Evolutionary conservation across 129 eudicot species (phyloP), one percentile per base, ranked within the genome.

Genomic region (Flaveria sonorensis): DNA sequence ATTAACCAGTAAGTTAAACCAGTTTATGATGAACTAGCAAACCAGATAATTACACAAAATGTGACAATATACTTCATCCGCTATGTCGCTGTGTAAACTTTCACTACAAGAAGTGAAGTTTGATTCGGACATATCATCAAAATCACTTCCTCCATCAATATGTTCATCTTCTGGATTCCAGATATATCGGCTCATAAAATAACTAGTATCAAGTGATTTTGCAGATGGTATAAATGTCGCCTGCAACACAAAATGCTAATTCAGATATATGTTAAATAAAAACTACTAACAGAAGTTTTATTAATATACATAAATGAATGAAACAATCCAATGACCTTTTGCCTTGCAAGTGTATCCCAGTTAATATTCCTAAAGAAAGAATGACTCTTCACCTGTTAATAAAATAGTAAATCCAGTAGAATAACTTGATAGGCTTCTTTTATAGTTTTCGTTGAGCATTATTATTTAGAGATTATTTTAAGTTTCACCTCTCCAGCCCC

Each of bases 171-270:
- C 94, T 52, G 91, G 94, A 85, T 95, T 95, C 99, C 99, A 95
- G 32, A 95, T 88, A 73, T 94, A 91, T 52, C 99, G 99, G 74
- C 99, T 94, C 97, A 88, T 89, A 74, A 95, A 95, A 83, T 95
- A 95, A 79, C 97, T 85, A 3, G 99, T 95, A 86, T 95, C 99
- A 68, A 81, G 93, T 65, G 93, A 81, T 63, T 95, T 96, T 19
- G 88, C 86, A 39, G 97, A 72, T 57, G 99, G 99, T 69, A 95
- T 87, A 77, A 91, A 95, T 76, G 92, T 79, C 18, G 99, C 97
- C 97, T 95, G 75, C 70, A 78, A 60, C 7, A 78, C 46, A 65
- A 10, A 85, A 56, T 40, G 18, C 51, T 42, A 6, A 45, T 77
- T 67, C 12, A 74, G 65, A 78, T 47, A 15, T n/a, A 30, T 85